Conservation (phyloP, 495 filamentous ascomycete species). For the Penicillium angulare region DNA sequence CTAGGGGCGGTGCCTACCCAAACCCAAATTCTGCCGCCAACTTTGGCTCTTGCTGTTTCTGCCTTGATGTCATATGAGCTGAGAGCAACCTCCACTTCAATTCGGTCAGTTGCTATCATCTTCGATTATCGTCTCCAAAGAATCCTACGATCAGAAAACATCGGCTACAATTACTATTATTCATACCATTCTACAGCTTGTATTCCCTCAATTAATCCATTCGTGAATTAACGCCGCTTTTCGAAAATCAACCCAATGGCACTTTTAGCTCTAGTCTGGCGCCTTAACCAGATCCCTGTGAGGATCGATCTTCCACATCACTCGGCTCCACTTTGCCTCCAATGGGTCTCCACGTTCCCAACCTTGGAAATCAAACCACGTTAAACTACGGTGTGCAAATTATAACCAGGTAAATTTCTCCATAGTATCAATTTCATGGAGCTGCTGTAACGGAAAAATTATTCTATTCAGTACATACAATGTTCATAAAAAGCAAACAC, state of each 20-base stretch:
- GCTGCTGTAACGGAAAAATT: neutral
- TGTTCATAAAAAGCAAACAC: too few species aligned
- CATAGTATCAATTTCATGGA: too few species aligned
- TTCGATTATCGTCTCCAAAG: too few species aligned
- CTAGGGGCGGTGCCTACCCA: too few species aligned
- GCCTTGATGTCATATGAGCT: slow-evolving; percentile 30
- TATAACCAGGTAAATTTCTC: neutral
- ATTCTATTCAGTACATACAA: too few species aligned
- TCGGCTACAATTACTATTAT: too few species aligned
- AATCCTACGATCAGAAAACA: too few species aligned
- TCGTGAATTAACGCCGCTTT: neutral
- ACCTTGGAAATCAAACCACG: slow-evolving; percentile 3
- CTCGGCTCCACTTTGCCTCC: slow-evolving; percentile 18
- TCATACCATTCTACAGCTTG: neutral
- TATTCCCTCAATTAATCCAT: neutral
- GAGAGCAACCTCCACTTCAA: slow-evolving; percentile 10
- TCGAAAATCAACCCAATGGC: too few species aligned
- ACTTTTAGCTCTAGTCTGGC: neutral
- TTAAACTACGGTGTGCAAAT: neutral
- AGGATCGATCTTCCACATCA: slow-evolving; percentile 16
- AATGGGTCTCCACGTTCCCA: slow-evolving; percentile 11
- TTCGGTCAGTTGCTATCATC: slow-evolving; percentile 11
- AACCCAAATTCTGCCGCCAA: neutral
- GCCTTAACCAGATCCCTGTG: neutral
- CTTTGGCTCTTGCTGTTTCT: neutral